These are phyloP conservation scores for Phytophthora tubulina DNA, from an alignment of 352 stramenopile species.

Conservation along the genomic window DNA sequence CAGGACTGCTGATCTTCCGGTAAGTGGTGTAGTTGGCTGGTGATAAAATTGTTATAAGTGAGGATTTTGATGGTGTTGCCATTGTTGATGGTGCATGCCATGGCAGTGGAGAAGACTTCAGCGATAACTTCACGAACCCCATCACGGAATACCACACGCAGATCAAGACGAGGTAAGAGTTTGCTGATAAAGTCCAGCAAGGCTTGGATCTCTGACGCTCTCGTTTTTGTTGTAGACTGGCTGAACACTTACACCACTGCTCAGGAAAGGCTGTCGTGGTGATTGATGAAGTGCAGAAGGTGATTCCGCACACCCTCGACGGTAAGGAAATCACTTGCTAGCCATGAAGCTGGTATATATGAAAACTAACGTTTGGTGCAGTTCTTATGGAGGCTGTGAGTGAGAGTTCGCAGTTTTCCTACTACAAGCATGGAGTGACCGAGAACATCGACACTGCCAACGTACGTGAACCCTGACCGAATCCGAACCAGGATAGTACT, in stretches of 20 bases:
- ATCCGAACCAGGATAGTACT: neutral
- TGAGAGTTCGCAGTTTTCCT: conserved; percentile 72
- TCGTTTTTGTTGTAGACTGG: conserved; percentile 52
- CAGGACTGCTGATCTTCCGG: conserved; percentile 84
- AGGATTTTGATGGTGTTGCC: conserved; percentile 6
- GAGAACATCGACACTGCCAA: conserved; percentile 81
- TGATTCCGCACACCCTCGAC: conserved; percentile 90
- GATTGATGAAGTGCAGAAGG: conserved; percentile 94
- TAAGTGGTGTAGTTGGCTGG: conserved; percentile 19
- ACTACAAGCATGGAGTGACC: conserved; percentile 74
- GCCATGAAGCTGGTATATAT: neutral
- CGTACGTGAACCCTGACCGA: conserved; percentile 39
- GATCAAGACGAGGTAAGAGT: conserved; percentile 78
- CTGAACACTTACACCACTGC: conserved; percentile 82
- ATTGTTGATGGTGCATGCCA: conserved; percentile 10
- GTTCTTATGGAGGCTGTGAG: conserved; percentile 84
- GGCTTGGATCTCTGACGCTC: neutral
- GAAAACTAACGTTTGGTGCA: conserved; percentile 26
- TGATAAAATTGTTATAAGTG: neutral
- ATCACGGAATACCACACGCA: conserved; percentile 86
- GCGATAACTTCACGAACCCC: conserved; percentile 84
- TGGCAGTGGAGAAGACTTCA: conserved; percentile 85
- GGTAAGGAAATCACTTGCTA: conserved; percentile 44
- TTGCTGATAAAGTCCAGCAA: neutral
- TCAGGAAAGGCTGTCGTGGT: conserved; percentile 90